Percentiles rank a stretch among this genome's conserved stretches.
Evolutionary conservation across 345 rosid genomes (phyloP).

Genomic region (Populus davidiana): DNA sequence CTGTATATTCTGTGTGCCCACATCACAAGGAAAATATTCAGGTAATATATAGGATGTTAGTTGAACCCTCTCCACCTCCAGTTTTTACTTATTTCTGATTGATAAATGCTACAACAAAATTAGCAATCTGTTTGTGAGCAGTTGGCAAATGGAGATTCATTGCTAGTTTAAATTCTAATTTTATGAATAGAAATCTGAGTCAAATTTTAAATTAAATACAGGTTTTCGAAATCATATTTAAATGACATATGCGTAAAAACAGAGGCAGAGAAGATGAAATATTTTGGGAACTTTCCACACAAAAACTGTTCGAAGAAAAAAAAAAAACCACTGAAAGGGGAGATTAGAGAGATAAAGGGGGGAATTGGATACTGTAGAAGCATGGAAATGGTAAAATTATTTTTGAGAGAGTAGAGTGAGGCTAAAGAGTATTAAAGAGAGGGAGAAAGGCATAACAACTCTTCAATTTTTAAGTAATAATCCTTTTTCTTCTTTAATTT

Average conservation of each 20-base stretch:
- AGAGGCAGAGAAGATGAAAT: background rate
- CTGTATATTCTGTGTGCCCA: slow-evolving; percentile 80
- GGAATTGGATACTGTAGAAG: background rate
- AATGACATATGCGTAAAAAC: background rate
- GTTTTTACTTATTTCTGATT: background rate
- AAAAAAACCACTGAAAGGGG: background rate
- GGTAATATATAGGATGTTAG: slow-evolving; percentile 41
- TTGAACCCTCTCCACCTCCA: background rate
- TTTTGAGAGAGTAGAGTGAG: background rate
- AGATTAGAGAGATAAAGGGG: background rate
- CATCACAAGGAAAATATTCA: slow-evolving; percentile 79
- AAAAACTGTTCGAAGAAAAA: background rate
- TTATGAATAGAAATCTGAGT: background rate
- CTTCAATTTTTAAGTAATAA: too few relatives aligned
- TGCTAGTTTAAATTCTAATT: background rate
- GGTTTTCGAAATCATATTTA: background rate
- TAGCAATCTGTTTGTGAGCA: background rate
- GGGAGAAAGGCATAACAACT: background rate
- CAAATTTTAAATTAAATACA: background rate
- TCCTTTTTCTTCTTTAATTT: background rate
- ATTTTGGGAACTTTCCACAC: background rate
- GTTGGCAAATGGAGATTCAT: background rate
- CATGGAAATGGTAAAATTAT: background rate
- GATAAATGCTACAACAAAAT: background rate
- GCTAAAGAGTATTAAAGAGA: background rate